Evolutionary conservation across 495 filamentous ascomycete genomes (phyloP), one percentile per base, ranked within the genome.

Genomic region (Podospora pseudopauciseta): DNA sequence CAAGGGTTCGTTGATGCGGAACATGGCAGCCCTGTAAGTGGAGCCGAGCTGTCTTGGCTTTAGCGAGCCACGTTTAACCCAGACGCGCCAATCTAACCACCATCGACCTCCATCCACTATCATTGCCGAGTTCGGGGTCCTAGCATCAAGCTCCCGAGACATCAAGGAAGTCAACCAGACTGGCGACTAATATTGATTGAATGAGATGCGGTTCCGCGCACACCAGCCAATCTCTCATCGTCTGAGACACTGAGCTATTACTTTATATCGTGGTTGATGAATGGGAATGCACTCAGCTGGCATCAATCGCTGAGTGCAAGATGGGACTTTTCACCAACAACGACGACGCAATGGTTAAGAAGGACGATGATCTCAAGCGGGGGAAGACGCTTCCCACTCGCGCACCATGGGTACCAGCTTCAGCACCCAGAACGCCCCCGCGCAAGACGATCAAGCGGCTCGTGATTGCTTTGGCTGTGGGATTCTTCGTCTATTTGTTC

Each of bases 331-430:
- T 82, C 57, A 64, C 78, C 68, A 79, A 76, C 72, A 75, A 81
- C 54, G 81, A 82, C 57, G 81, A 81, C 66, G 82, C 80, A 65
- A 39, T 82, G 63, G 78, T 74, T 44, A 85, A 83, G 76, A 85
- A 85, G 71, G 78, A 85, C 70, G 82, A 85, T 72, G 82, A 85
- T 74, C 81, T 77, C 72, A 81, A 79, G 64, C 72, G 75, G 44
- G 68, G 77, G n/a, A 77, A 71, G 63, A 30, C 32, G 0, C 62
- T 68, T 2, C 61, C 63, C n/a, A 73, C 69, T 3, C 76, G 70
- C 18, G 4, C 67, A n/a, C 68, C 64, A 63, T 83, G 81, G 80
- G 70, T 67, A 63, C 69, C 75, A 49, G 68, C 39, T 49, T 49
- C 39, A 2, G 39, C 79, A 26, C 65, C 78, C 23, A 54, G 64